phyloP scores from a whole-genome alignment of 768 basidiomycete genomes.

The Termitomyces titanicus region DNA sequence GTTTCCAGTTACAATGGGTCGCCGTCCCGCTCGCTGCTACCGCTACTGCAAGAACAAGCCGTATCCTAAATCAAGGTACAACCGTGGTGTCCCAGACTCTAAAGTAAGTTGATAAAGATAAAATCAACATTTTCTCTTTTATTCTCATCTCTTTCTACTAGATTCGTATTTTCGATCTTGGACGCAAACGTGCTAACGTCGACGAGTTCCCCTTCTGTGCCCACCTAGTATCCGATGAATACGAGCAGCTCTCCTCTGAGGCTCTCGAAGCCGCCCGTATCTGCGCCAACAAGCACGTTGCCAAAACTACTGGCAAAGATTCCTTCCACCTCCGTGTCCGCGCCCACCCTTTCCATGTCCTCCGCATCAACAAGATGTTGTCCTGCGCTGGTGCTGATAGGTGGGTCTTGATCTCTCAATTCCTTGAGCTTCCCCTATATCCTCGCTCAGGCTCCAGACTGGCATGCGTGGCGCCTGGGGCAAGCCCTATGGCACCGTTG shows the following conservation, averaged over 20 bases:
- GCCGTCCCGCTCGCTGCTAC: conserved; percentile 97
- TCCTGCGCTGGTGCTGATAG: conserved; percentile 98
- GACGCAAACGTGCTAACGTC: conserved; percentile 92
- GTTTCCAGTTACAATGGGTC: conserved; percentile 70
- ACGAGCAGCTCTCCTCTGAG: conserved; percentile 94
- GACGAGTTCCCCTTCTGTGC: conserved; percentile 98
- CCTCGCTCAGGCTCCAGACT: conserved; percentile 68
- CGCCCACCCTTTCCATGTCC: conserved; percentile 96
- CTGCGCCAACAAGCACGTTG: conserved; percentile 99
- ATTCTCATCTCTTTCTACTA: conserved; percentile 25
- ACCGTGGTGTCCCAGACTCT: conserved; percentile 97
- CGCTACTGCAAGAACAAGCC: conserved; percentile 99
- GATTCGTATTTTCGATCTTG: conserved; percentile 97
- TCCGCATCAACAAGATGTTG: conserved; percentile 99
- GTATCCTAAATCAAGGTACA: conserved; percentile 92
- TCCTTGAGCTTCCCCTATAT: neutral
- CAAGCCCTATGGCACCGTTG: conserved; percentile 95
- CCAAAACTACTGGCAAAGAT: conserved; percentile 97
- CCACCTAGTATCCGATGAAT: conserved; percentile 97
- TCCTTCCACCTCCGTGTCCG: conserved; percentile 98
- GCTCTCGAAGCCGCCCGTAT: conserved; percentile 98
- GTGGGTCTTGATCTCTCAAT: conserved; percentile 33
- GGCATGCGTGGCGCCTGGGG: conserved; percentile 99
- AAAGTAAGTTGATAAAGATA: too few species aligned
- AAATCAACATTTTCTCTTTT: neutral